phyloP scores from a whole-genome alignment of 73 alveolate species.

The Loxodes magnus region DNA sequence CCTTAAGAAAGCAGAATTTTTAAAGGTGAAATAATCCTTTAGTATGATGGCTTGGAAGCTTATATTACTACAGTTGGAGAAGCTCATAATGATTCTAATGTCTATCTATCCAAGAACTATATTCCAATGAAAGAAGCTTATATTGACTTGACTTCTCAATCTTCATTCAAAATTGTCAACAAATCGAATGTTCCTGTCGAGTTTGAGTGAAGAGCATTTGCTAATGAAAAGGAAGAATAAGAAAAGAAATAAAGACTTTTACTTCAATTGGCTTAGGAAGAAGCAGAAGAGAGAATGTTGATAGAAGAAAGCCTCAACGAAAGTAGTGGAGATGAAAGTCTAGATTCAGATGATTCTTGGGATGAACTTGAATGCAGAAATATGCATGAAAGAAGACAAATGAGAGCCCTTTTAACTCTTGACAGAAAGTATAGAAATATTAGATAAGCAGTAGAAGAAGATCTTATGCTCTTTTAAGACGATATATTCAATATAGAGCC shows the following conservation, averaged over 20 bases:
- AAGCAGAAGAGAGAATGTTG: conserved; percentile 96
- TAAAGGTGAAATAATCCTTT: conserved; percentile 74
- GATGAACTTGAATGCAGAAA: conserved; percentile 76
- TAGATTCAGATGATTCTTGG: conserved; percentile 81
- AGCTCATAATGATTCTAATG: conserved; percentile 92
- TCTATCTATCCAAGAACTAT: conserved; percentile 80
- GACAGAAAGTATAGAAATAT: conserved; percentile 78
- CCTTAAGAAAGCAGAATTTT: conserved; percentile 90
- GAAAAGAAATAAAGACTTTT: conserved; percentile 88
- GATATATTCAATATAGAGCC: conserved; percentile 98
- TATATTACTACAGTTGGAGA: conserved; percentile 81
- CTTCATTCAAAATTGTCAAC: conserved; percentile 89
- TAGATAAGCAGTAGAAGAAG: conserved; percentile 94
- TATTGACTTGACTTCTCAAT: conserved; percentile 87
- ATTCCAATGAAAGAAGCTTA: conserved; percentile 96
- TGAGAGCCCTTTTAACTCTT: conserved; percentile 49
- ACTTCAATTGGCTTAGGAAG: conserved; percentile 85
- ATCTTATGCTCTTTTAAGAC: conserved; percentile 97
- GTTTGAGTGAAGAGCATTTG: conserved; percentile 99
- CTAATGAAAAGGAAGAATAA: conserved; percentile 95
- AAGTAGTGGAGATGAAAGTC: conserved; percentile 72
- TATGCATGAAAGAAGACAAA: conserved; percentile 70
- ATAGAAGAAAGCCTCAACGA: conserved; percentile 88
- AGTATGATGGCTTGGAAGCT: conserved; percentile 93
- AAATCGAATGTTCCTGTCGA: conserved; percentile 97